Percentiles rank a stretch among this genome's conserved stretches.
These are phyloP conservation scores for Xylaria scruposa DNA, from an alignment of 495 filamentous ascomycete species.

Conservation along the genomic window DNA sequence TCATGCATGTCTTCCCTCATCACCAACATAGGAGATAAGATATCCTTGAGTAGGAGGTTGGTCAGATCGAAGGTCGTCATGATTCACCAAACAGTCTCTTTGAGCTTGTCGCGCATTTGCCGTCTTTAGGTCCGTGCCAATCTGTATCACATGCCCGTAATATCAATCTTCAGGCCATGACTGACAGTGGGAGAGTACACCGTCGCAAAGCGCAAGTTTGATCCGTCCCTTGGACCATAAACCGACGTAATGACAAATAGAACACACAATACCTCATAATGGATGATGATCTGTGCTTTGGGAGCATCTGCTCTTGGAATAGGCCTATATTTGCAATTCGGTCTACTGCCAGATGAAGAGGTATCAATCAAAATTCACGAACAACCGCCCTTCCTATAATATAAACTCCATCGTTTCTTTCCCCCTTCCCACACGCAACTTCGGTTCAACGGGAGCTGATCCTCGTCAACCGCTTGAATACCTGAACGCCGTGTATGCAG, in stretches of 20 bases:
- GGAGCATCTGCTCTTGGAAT: slow-evolving; percentile 10
- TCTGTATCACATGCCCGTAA: neutral
- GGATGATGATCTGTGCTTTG: neutral
- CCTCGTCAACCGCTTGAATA: slow-evolving; percentile 32
- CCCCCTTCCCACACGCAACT: slow-evolving; percentile 31
- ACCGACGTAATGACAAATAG: neutral
- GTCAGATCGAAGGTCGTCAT: neutral
- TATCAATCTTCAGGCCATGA: neutral
- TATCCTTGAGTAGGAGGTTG: neutral
- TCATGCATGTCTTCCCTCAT: neutral
- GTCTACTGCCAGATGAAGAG: slow-evolving; percentile 3
- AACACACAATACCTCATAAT: neutral
- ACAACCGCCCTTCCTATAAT: slow-evolving; percentile 27
- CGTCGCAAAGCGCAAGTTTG: neutral
- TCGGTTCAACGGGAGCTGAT: slow-evolving; percentile 29
- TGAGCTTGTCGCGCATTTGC: neutral
- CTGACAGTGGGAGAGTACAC: neutral
- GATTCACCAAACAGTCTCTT: neutral
- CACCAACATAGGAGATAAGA: neutral
- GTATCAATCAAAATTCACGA: slow-evolving; percentile 29
- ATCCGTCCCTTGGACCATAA: neutral
- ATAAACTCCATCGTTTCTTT: slow-evolving; percentile 32
- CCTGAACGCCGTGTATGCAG: slow-evolving; percentile 45
- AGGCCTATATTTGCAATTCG: neutral
- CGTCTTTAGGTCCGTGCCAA: neutral